Conservation (phyloP, 2,329 filamentous ascomycete species). For the Rugonectria rugulosa region DNA sequence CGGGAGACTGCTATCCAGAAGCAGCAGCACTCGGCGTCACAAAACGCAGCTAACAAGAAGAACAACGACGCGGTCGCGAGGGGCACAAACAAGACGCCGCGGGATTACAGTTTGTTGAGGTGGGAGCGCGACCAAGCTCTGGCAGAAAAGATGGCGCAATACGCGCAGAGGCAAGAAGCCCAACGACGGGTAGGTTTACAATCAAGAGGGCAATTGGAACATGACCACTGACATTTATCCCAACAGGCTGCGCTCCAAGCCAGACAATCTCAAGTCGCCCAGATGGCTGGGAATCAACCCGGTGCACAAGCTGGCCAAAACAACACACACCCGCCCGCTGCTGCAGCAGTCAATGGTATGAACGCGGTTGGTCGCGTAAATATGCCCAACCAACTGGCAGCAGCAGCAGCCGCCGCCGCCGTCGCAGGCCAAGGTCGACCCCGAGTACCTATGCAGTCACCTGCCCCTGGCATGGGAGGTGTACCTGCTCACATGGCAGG, state of each 20-base stretch:
- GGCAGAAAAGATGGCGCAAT: constrained; percentile 65
- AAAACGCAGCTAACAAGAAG: constrained; percentile 83
- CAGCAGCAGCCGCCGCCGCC: constrained; percentile 50
- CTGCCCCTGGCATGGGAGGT: constrained; percentile 59
- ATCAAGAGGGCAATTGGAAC: constrained; percentile 3
- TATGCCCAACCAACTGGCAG: constrained; percentile 54
- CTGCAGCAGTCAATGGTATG: constrained; percentile 38
- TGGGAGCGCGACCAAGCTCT: constrained; percentile 82
- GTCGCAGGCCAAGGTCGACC: constrained; percentile 55
- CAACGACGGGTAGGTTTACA: constrained; percentile 59
- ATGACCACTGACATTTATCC: constrained; percentile 37
- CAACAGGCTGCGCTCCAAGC: constrained; percentile 54
- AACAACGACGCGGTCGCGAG: constrained; percentile 68
- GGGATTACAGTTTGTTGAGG: constrained; percentile 89
- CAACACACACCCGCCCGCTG: constrained; percentile 36
- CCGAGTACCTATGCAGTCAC: constrained; percentile 62
- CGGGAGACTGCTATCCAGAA: constrained; percentile 86
- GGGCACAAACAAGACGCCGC: constrained; percentile 74
- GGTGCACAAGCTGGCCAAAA: constrained; percentile 42
- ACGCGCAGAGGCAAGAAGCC: constrained; percentile 66
- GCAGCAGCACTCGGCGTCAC: constrained; percentile 82
- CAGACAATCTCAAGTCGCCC: constrained; percentile 55
- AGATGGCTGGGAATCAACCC: constrained; percentile 54
- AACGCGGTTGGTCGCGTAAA: constrained; percentile 48
- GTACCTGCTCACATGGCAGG: constrained; percentile 58